Percentiles rank a stretch among this genome's conserved stretches.
Evolutionary conservation across 257 asterid genomes (phyloP).

Genomic region (Fraxinus americana): DNA sequence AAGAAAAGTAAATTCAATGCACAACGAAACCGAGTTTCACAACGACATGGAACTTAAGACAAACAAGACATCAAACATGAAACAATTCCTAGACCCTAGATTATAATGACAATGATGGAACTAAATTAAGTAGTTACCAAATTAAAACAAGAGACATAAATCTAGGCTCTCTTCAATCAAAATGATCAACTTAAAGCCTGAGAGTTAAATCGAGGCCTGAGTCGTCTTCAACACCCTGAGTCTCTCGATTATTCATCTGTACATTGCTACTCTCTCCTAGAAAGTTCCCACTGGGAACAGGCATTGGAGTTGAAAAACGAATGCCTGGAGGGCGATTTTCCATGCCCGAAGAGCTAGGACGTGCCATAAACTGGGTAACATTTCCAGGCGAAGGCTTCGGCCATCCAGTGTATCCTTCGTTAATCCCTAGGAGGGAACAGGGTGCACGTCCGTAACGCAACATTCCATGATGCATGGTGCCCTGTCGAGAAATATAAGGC

Average conservation of each 20-base stretch:
- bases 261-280: neutral
- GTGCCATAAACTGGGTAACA: neutral
- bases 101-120: too few relatives aligned
- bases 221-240: neutral
- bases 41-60: too few relatives aligned
- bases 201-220: neutral
- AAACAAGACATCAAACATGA: too few relatives aligned
- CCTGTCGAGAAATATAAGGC: slow-evolving; percentile 4
- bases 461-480: slow-evolving; percentile 5
- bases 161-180: neutral
- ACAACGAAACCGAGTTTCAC: neutral
- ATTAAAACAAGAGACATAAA: too few relatives aligned
- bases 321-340: neutral
- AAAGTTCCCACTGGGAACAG: neutral
- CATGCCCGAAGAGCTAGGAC: neutral
- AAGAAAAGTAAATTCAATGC: neutral
- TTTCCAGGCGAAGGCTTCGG: neutral
- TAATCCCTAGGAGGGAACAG: neutral
- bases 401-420: neutral
- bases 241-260: neutral
- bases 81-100: too few relatives aligned
- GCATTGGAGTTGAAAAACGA: neutral
- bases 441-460: neutral
- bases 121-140: too few relatives aligned
- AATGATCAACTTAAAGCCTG: neutral